A percentile compares a stretch with the other conserved stretches of the same genome.
These are phyloP conservation scores for Camelina laxa DNA, from an alignment of 345 rosid species.

Conservation along the genomic window DNA sequence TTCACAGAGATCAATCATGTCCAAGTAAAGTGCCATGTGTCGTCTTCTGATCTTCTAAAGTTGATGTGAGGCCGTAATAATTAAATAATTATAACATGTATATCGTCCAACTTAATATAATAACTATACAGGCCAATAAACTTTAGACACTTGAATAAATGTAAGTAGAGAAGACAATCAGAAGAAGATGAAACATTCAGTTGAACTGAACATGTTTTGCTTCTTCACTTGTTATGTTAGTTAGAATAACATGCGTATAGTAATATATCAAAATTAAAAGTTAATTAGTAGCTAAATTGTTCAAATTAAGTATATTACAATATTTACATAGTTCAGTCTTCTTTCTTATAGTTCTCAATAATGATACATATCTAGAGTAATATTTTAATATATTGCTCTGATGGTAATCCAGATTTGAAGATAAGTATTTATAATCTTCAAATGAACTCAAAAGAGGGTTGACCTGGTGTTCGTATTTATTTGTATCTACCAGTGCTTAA, in stretches of 20 bases:
- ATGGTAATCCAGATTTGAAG: constrained; percentile 23
- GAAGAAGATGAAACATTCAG: constrained; percentile 43
- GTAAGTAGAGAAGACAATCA: constrained; percentile 43
- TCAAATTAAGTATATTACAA: neutral
- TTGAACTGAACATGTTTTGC: constrained; percentile 48
- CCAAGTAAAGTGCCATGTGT: constrained; percentile 34
- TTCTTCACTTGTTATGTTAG: constrained; percentile 40
- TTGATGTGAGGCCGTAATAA: constrained; percentile 35
- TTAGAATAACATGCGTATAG: constrained; percentile 10
- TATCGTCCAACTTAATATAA: constrained; percentile 27
- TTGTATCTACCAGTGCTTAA: constrained; percentile 8
- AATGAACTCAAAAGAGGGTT: constrained; percentile 34
- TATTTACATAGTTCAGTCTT: neutral
- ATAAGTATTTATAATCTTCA: constrained; percentile 22
- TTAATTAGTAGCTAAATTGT: neutral
- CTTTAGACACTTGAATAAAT: constrained; percentile 35
- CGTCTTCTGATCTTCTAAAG: constrained; percentile 28
- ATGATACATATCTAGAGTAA: no score
- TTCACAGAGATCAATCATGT: constrained; percentile 38
- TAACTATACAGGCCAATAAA: constrained; percentile 24
- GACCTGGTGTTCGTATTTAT: constrained; percentile 25
- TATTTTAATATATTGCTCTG: neutral
- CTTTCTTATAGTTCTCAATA: neutral
- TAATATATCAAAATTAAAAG: neutral
- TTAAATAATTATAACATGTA: neutral